Percentiles rank a stretch among this genome's conserved stretches.
Conservation (phyloP, 192 early-diverging fungal genomes). For the Umbelopsis sp. region DNA sequence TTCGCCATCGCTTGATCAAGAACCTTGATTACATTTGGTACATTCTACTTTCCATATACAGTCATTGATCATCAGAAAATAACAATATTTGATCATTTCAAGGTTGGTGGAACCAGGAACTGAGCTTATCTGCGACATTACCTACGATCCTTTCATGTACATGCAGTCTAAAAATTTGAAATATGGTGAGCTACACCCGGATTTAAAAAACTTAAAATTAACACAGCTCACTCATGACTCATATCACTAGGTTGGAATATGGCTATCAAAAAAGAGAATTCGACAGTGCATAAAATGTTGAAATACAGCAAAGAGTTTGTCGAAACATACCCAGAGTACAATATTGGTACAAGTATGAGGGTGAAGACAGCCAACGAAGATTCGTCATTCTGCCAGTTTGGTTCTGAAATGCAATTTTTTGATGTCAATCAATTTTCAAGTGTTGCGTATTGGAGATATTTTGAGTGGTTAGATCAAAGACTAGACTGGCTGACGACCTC, state of each 20-base stretch:
- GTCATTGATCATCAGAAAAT: neutral
- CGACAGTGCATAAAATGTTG: neutral
- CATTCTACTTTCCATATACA: neutral
- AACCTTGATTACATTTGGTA: constrained; percentile 84
- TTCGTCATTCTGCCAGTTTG: neutral
- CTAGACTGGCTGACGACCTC: neutral
- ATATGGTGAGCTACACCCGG: constrained; percentile 55
- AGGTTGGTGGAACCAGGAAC: constrained; percentile 82
- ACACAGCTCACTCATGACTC: too few relatives aligned
- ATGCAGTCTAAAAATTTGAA: constrained; percentile 78
- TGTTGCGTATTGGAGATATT: constrained; percentile 3
- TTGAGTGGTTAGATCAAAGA: constrained; percentile 1
- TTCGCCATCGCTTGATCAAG: constrained; percentile 66
- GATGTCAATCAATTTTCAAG: neutral
- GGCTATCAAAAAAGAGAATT: neutral
- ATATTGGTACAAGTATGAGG: neutral
- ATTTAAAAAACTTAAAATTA: neutral
- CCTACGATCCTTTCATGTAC: constrained; percentile 82
- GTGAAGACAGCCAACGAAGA: neutral
- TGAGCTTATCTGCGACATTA: constrained; percentile 78
- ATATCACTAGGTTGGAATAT: neutral
- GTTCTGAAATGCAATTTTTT: neutral
- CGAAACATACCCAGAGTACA: neutral
- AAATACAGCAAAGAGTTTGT: neutral
- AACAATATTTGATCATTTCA: neutral